Conservation (phyloP, 768 basidiomycete species). For the Naganishia vishniacii region DNA sequence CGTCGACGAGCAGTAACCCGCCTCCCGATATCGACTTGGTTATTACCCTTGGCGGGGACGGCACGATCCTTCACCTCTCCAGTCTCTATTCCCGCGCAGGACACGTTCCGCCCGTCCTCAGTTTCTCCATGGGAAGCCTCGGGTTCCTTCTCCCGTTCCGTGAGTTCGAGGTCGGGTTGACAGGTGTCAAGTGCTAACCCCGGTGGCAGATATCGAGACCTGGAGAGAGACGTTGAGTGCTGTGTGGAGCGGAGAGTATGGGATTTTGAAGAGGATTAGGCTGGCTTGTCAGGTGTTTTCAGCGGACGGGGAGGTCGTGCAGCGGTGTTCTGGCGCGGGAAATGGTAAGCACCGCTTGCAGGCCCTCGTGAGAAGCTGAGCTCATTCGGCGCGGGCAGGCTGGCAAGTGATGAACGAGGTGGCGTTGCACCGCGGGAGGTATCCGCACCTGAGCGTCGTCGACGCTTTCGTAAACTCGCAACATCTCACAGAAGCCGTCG, state of each 20-base stretch:
- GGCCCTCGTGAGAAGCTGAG: constrained; percentile 25
- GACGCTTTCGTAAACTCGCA: constrained; percentile 91
- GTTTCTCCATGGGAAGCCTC: constrained; percentile 86
- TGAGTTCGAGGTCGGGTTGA: constrained; percentile 55
- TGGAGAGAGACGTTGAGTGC: constrained; percentile 73
- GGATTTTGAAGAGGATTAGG: constrained; percentile 82
- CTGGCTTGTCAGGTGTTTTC: constrained; percentile 69
- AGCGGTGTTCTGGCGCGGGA: constrained; percentile 28
- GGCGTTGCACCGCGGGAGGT: constrained; percentile 81
- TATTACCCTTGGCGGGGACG: constrained; percentile 88
- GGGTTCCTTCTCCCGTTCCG: constrained; percentile 92
- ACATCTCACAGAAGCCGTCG: constrained; percentile 90
- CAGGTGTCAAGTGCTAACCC: no score
- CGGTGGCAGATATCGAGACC: constrained; percentile 71
- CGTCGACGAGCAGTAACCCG: neutral
- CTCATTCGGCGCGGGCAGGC: constrained; percentile 50
- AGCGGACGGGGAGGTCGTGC: constrained; percentile 45
- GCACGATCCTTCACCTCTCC: constrained; percentile 88
- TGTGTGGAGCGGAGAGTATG: constrained; percentile 71
- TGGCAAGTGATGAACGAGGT: constrained; percentile 99
- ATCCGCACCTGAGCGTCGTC: constrained; percentile 85
- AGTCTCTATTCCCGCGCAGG: constrained; percentile 76
- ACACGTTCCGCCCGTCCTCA: constrained; percentile 86
- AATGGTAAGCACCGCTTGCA: constrained; percentile 13
- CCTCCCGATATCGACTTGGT: constrained; percentile 64